These are phyloP conservation scores for Fusarium sulawesiense DNA, from an alignment of 2,329 filamentous ascomycete genomes.

Conservation along the genomic window DNA sequence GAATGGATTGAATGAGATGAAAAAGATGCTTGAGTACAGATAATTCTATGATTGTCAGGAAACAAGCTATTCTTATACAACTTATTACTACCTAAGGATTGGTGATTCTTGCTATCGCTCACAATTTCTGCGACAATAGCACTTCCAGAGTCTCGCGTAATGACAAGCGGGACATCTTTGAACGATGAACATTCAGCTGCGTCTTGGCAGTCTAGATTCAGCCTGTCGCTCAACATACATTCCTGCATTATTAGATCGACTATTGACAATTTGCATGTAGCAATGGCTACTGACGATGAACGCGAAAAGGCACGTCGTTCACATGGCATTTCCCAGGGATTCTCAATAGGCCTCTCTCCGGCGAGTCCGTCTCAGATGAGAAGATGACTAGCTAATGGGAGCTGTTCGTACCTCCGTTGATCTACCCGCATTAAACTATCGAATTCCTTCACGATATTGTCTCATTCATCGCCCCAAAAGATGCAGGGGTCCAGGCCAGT, in stretches of 20 bases:
- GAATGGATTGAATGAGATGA: neutral
- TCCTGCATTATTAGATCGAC: neutral
- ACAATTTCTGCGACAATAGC: neutral
- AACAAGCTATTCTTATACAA: neutral
- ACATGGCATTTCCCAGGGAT: neutral
- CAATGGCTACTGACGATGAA: too few species aligned
- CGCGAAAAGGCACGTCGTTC: neutral
- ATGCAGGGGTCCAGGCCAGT: neutral
- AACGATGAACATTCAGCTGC: rapidly evolving
- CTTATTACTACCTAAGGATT: rapidly evolving
- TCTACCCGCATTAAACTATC: neutral
- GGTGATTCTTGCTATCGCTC: neutral
- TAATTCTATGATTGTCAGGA: too few species aligned
- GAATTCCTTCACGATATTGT: neutral
- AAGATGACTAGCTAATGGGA: rapidly evolving
- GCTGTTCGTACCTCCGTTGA: rapidly evolving
- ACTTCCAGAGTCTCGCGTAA: rapidly evolving
- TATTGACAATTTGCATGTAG: neutral
- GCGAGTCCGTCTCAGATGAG: rapidly evolving
- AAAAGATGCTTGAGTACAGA: too few species aligned
- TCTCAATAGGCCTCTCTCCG: neutral
- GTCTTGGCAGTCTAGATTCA: neutral
- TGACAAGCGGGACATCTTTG: neutral
- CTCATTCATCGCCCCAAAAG: neutral
- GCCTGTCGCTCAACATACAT: neutral